Evolutionary conservation across 495 filamentous ascomycete genomes (phyloP), one percentile per base, ranked within the genome.

Genomic region (Penicillium angulare): DNA sequence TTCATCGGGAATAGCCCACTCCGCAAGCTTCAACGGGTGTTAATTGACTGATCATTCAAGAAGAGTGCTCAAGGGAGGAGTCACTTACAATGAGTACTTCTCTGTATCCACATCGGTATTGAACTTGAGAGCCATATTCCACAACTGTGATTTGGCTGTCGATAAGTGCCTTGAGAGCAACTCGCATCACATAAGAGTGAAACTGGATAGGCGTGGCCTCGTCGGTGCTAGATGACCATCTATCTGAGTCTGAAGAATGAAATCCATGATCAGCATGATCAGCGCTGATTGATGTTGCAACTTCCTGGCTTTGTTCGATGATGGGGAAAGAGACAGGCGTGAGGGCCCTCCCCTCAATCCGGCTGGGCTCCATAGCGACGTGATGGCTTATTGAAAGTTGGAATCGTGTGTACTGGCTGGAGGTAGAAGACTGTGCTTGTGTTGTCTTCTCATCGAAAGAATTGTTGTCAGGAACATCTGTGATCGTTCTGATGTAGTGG

Each of bases 81-180:
- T 13, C 1, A 33, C 47, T 49, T 9, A 49, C 47, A 22, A 41
- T 40, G 1, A 41, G 24, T 10, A 42, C 23, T 22, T 41, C 35
- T 31, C 22, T 23, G 16, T 49, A 32, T 24, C 47, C 47, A 7
- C n/a, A 49, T 27, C 46, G 31, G 22, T 33, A 49, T 24, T 40
- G 46, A 15, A 49, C 35, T 32, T 49, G 46, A 16, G 20, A 17
- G 7, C 46, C 46, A 13, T 41, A 49, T 24, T 49, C 46, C 21
- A 49, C 46, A 15, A 49, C 34, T 2, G 34, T 15, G 21, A 49
- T 49, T 12, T 20, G n/a, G 3, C 22, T 18, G 7, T 49, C 46
- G 9, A 41, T 18, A 7, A 40, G 22, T 40, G 35, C 46, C 18
- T 29, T 49, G n/a, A 41, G 12, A 41, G n/a, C 33, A 27, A 23